Evolutionary conservation across 2,329 filamentous ascomycete species (phyloP).

Genomic region (Alternaria ventricosa): DNA sequence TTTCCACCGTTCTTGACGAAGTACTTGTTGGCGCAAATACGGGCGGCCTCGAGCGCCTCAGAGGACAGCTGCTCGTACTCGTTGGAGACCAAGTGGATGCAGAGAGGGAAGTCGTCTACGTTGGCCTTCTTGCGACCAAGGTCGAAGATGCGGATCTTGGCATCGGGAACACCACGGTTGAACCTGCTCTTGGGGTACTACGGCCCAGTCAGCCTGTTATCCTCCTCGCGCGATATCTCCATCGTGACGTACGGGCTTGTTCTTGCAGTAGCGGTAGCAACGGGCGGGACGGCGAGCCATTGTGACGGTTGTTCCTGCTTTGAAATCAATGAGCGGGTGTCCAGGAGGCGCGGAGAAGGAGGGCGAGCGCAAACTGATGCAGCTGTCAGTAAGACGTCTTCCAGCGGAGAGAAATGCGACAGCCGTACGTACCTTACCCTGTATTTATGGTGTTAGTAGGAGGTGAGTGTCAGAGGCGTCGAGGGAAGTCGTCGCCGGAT

Average conservation of each 20-base stretch:
- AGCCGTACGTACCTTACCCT: conserved; percentile 40
- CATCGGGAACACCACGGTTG: conserved; percentile 95
- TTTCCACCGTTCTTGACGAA: conserved; percentile 73
- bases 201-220: conserved; percentile 54
- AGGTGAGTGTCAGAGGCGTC: conserved; percentile 26
- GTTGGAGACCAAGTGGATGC: conserved; percentile 99
- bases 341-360: conserved; percentile 14
- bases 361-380: conserved; percentile 15
- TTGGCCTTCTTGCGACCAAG: conserved; percentile 97
- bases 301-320: conserved; percentile 68
- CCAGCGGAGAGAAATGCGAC: conserved; percentile 12
- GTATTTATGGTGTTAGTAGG: conserved; percentile 35
- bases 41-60: conserved; percentile 98
- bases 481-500: conserved; percentile 20
- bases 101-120: conserved; percentile 98
- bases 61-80: conserved; percentile 99
- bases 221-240: conserved; percentile 24
- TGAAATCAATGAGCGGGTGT: conserved; percentile 56
- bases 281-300: conserved; percentile 99
- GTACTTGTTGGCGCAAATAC: conserved; percentile 99
- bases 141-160: conserved; percentile 95
- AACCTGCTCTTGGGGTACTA: conserved; percentile 99
- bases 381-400: conserved; percentile 17
- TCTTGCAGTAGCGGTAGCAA: conserved; percentile 99
- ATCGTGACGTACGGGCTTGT: conserved; percentile 75